These are phyloP conservation scores for Glarea lozoyensis DNA, from an alignment of 495 filamentous ascomycete species.

Conservation along the genomic window DNA sequence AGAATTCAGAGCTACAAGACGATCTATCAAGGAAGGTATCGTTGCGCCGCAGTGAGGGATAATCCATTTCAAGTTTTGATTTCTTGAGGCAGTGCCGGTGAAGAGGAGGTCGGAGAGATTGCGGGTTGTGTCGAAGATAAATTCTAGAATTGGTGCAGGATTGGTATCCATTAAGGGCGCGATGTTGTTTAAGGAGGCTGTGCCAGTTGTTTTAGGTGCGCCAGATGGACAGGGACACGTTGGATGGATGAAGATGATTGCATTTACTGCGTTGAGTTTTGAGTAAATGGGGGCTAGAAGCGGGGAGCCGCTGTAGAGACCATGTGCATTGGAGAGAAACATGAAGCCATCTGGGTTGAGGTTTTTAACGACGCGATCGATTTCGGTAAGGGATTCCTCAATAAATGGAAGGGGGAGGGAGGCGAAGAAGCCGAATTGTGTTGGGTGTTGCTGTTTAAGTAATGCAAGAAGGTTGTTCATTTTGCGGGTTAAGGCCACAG, in stretches of 20 bases:
- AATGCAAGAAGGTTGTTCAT: slow-evolving; percentile 32
- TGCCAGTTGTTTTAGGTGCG: background rate
- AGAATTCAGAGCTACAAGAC: background rate
- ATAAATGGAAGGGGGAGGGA: slow-evolving; percentile 41
- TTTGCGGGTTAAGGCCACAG: slow-evolving; percentile 23
- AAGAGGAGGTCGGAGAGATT: slow-evolving; percentile 39
- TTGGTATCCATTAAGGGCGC: slow-evolving; percentile 14
- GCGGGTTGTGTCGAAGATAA: slow-evolving; percentile 46
- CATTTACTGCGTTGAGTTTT: slow-evolving; percentile 25
- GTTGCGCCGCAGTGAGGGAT: slow-evolving; percentile 37
- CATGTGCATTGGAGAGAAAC: slow-evolving; percentile 38
- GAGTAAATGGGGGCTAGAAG: slow-evolving; percentile 32
- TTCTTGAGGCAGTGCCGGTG: slow-evolving; percentile 33
- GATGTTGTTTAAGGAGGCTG: background rate
- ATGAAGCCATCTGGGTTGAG: slow-evolving; percentile 38
- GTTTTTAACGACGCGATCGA: slow-evolving; percentile 29
- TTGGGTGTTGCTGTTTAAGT: slow-evolving; percentile 27
- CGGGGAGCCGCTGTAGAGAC: slow-evolving; percentile 41
- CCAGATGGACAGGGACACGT: slow-evolving; percentile 26
- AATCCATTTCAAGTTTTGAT: slow-evolving; percentile 35
- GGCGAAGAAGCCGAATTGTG: slow-evolving; percentile 39
- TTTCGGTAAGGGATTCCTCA: slow-evolving; percentile 31
- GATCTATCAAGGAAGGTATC: slow-evolving; percentile 1
- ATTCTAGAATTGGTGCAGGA: slow-evolving; percentile 43
- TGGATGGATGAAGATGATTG: slow-evolving; percentile 45